Percentiles rank a stretch among this genome's conserved stretches.
These are phyloP conservation scores for Haematococcus sp. DNA, from an alignment of 139 green algal genomes.

Conservation along the genomic window DNA sequence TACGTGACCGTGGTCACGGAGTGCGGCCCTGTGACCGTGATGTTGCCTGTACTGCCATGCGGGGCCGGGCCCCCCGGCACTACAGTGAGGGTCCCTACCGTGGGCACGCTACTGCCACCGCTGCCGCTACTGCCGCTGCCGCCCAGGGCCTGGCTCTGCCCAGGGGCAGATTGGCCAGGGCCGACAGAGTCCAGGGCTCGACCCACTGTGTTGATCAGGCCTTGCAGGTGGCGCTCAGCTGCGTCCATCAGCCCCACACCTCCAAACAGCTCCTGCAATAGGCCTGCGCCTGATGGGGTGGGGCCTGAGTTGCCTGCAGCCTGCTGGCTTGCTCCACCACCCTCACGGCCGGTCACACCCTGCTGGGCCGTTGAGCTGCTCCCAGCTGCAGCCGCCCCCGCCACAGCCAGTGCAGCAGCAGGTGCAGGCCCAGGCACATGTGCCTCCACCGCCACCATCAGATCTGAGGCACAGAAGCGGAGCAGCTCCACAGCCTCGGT, in stretches of 20 bases:
- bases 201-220: conserved; percentile 4
- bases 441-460: conserved; percentile 3
- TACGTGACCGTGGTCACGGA: too few relatives aligned
- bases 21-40: too few relatives aligned
- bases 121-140: neutral
- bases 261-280: neutral
- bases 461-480: conserved; percentile 44
- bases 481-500: conserved; percentile 52
- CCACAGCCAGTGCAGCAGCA: too few relatives aligned
- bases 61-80: too few relatives aligned
- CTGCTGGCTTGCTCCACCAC: too few relatives aligned
- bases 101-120: neutral
- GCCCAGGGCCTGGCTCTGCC: neutral
- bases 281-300: too few relatives aligned
- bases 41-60: too few relatives aligned
- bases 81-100: too few relatives aligned
- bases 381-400: too few relatives aligned
- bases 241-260: neutral
- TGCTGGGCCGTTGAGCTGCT: too few relatives aligned
- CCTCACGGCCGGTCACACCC: too few relatives aligned
- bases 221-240: neutral
- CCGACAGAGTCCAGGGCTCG: conserved; percentile 1
- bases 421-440: too few relatives aligned
- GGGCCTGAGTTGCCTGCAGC: neutral
- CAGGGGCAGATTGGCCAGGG: neutral